Base-by-base conservation (phyloP, 2,329 filamentous ascomycete species). In the Lachnellula cervina region DNA sequence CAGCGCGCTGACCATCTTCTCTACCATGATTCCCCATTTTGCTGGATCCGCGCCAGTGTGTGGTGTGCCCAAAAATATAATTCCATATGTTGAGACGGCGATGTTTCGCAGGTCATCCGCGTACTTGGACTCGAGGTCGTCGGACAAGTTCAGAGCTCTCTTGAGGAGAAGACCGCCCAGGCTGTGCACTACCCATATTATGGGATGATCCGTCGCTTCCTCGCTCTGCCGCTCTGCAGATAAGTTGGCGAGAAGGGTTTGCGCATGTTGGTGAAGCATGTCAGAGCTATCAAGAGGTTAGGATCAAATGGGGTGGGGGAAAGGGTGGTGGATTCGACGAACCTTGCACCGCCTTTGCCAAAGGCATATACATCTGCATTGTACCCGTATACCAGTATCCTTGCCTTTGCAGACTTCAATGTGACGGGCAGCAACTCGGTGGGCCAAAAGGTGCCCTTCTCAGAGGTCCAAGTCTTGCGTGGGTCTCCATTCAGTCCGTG, bases 51-150 rank as follows among this genome's bases (percentile, higher is more conserved):
- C 83, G 8, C 87, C 88, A 17, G 79, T 82, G 68, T 91, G 88
- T 6, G 88, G 88, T 14, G 88, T 92, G 14, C 88, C 88, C 28
- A 92, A 77, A 68, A 92, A 92, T 35, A 91, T 77, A 55, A 91
- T 81, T 23, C 84, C 88, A 65, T 86, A 91, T 0, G 88, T 91
- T 1, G 86, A 90, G 9, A 90, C 79, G 62, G 81, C 90, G 51
- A 90, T 81, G 11, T 85, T 86, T 19, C 86, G 80, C 37, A 83
- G 77, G 54, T 87, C 79, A 58, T 88, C 81, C 38, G 84, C 80
- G 62, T 82, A 78, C 54, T 80, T 77, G 42, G 77, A 78, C 7
- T 75, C 77, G 13, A 88, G 68, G 63, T 83, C 85, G 61, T 81
- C 80, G 46, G 84, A 87, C 67, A 87, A 84, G 49, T 88, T 77